These are phyloP conservation scores for Knoxia roxburghii DNA, from an alignment of 257 asterid species.

Conservation along the genomic window DNA sequence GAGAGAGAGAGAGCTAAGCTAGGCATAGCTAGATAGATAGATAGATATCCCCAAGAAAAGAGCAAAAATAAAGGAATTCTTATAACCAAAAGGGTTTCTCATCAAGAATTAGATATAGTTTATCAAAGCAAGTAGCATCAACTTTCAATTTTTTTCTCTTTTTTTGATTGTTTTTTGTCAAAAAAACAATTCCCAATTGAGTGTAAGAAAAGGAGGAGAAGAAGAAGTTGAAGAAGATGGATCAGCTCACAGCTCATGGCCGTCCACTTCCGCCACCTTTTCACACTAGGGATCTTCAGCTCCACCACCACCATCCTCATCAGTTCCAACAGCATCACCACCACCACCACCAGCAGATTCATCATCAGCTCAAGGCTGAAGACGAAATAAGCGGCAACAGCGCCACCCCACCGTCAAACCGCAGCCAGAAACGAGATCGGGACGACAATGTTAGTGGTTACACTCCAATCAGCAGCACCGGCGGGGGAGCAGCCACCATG, in stretches of 20 bases:
- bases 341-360: conserved; percentile 38
- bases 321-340: conserved; percentile 50
- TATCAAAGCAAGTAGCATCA: no score
- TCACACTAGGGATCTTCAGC: conserved; percentile 62
- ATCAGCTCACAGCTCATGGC: conserved; percentile 66
- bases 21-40: no score
- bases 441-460: conserved; percentile 29
- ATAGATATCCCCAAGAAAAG: conserved; percentile 3
- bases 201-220: neutral
- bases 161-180: neutral
- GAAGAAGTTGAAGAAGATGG: conserved; percentile 39
- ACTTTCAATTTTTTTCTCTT: neutral
- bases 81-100: neutral
- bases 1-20: no score
- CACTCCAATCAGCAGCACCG: conserved; percentile 11
- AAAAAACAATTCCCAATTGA: neutral
- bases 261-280: conserved; percentile 89
- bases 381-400: conserved; percentile 53
- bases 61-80: neutral
- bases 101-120: neutral
- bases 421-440: conserved; percentile 43
- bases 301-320: conserved; percentile 53
- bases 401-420: conserved; percentile 19
- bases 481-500: conserved; percentile 10
- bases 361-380: conserved; percentile 32